Evolutionary conservation across 106 monocot genomes (phyloP), one percentile per base, ranked within the genome.

Genomic region (Apostasia shenzhenica): DNA sequence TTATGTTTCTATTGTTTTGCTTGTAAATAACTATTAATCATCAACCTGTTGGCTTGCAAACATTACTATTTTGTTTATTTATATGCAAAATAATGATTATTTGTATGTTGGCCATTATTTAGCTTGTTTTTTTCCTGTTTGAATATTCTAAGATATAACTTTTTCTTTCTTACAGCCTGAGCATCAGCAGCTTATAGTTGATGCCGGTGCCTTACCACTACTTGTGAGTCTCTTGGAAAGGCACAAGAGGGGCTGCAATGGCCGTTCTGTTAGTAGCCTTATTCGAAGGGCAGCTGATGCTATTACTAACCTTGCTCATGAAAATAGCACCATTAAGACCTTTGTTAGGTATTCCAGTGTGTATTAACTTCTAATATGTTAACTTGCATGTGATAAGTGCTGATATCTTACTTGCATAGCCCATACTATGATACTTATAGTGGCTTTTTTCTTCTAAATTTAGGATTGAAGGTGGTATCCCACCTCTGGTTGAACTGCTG

Each of bases 271-370:
- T 67, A 87, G 74, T 72, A 87, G 87, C 80, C 84, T 90, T 67
- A 81, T 99, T 13, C 66, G 92, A 55, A 99, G 93, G 74, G 99
- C 93, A 69, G 93, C 99, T 66, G 99, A 99, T 87, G 93, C 99
- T 69, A 83, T 99, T 50, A 99, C 99, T 11, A 99, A 99, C 66
- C 90, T 99, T 71, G 99, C 99, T 80, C 99, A 99, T 78, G 99
- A 99, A 70, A 99, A 99, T 73, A 93, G 90, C 77, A 77, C 76
- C 53, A 99, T 99, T 59, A 99, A 99, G 80, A 90, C 85, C n/a
- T 77, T 38, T 73, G 90, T 93, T 77, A 99, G 99, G 99, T 99
- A 50, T 55, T 74, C 14, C 67, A 55, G 6, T 12, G 53, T 55
- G 13, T 38, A 71, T 52, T 14, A 14, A 48, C 48, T 48, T 41